phyloP scores from a whole-genome alignment of 192 early-diverging fungal species.

The Paraglomus occultum region DNA sequence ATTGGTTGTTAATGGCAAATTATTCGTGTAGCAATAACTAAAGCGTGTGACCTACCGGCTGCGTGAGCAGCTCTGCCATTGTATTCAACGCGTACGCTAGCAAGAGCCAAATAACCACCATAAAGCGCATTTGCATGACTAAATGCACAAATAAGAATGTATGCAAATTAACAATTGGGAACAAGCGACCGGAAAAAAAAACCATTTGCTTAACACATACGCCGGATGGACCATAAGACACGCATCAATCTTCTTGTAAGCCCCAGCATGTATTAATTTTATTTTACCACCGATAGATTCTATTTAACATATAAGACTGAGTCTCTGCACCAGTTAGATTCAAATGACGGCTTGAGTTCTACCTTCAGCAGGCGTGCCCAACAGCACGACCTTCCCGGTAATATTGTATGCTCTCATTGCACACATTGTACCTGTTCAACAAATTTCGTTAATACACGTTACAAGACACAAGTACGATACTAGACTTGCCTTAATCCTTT shows the following conservation, averaged over 20 bases:
- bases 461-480: too few species aligned
- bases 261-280: slow-evolving; percentile 59
- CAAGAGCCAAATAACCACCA: slow-evolving; percentile 39
- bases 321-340: slow-evolving; percentile 9
- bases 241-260: slow-evolving; percentile 68
- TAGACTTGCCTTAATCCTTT: slow-evolving; percentile 25
- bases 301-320: slow-evolving; percentile 23
- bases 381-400: slow-evolving; percentile 61
- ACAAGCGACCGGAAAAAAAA: neutral
- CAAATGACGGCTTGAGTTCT: neutral
- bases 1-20: neutral
- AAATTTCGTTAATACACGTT: neutral
- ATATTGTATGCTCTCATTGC: slow-evolving; percentile 42
- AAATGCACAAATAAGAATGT: neutral
- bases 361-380: slow-evolving; percentile 78
- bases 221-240: slow-evolving; percentile 83
- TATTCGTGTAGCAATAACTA: neutral
- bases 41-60: slow-evolving; percentile 48
- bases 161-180: neutral
- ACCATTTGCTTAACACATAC: slow-evolving; percentile 34
- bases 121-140: slow-evolving; percentile 51
- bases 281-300: slow-evolving; percentile 74
- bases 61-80: slow-evolving; percentile 74
- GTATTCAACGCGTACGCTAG: slow-evolving; percentile 56
- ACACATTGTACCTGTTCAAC: slow-evolving; percentile 16